Evolutionary conservation across 192 early-diverging fungal species (phyloP).

Genomic region (Linnemannia zychae): DNA sequence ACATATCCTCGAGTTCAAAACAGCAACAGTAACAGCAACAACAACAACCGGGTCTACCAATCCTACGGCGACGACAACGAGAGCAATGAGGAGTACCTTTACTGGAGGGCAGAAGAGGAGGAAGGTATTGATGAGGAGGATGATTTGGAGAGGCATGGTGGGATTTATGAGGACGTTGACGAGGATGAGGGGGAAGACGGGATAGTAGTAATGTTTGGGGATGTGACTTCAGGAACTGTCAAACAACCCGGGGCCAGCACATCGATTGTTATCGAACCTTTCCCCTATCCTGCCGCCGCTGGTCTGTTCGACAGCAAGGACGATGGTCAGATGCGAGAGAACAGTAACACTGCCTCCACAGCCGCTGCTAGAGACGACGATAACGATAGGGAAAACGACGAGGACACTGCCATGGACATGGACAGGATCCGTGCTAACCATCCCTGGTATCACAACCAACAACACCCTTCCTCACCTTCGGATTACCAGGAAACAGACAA

Average conservation of each 20-base stretch:
- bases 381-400: background rate
- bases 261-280: background rate
- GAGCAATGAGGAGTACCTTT: background rate
- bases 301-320: background rate
- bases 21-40: too few species aligned
- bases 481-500: background rate
- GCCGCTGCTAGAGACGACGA: background rate
- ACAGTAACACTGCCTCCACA: background rate
- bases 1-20: background rate
- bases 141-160: background rate
- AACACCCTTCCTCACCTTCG: background rate
- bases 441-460: background rate
- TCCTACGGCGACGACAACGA: background rate
- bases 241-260: background rate
- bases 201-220: background rate
- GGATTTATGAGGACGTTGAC: background rate
- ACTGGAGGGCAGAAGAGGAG: background rate
- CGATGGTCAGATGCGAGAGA: background rate
- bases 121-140: background rate
- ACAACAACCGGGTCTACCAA: too few species aligned
- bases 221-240: background rate
- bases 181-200: background rate
- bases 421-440: background rate
- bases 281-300: background rate
- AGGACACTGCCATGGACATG: too few species aligned